Evolutionary conservation across 768 basidiomycete genomes (phyloP).

Genomic region (Lyophyllum atratum): DNA sequence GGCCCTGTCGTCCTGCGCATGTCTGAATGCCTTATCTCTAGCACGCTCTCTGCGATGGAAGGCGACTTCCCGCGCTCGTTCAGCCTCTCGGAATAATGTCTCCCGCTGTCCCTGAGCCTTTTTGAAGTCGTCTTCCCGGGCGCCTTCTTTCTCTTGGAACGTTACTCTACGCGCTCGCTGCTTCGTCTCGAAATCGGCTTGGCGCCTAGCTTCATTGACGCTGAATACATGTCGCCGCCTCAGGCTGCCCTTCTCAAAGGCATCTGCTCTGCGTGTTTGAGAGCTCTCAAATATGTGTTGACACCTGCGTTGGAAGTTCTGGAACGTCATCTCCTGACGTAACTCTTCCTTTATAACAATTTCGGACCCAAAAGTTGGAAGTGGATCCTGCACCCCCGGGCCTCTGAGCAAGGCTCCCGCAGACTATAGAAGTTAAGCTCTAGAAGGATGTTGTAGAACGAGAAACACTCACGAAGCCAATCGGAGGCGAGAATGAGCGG

Average conservation of each 20-base stretch:
- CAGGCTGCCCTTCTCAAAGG: background rate
- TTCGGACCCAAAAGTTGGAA: background rate
- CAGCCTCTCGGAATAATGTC: background rate
- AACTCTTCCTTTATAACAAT: background rate
- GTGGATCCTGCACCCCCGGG: background rate
- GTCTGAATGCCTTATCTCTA: background rate
- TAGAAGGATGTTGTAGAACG: background rate
- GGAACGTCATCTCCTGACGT: background rate
- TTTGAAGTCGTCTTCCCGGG: background rate
- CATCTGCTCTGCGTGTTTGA: conserved; percentile 2
- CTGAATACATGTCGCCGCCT: conserved; percentile 5
- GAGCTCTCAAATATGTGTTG: conserved; percentile 1
- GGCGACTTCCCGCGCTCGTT: background rate
- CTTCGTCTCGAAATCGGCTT: background rate
- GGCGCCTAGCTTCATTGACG: conserved; percentile 4
- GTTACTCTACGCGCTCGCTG: background rate
- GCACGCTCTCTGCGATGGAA: background rate
- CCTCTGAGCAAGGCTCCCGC: background rate
- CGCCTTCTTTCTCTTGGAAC: background rate
- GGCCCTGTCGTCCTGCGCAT: background rate
- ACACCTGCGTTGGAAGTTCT: background rate
- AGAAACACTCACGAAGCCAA: conserved; percentile 3
- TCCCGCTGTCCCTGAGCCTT: background rate
- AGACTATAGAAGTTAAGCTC: background rate
- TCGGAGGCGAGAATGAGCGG: background rate